Conservation (phyloP, 768 basidiomycete species). For the Chiua virens region DNA sequence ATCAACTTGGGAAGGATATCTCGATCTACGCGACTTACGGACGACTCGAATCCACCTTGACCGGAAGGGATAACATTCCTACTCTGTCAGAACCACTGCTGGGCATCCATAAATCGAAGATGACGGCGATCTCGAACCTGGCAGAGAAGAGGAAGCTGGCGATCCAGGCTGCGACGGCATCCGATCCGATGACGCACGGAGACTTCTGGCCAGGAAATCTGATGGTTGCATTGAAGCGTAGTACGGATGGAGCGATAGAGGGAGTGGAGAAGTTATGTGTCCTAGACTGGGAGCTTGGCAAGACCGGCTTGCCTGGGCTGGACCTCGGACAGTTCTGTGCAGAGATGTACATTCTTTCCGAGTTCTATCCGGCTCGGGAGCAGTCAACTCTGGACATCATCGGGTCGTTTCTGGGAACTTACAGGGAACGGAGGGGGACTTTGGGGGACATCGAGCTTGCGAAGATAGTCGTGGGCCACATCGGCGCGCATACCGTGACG, state of each 20-base stretch:
- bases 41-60: constrained; percentile 40
- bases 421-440: constrained; percentile 30
- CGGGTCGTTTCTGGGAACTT: constrained; percentile 46
- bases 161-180: constrained; percentile 30
- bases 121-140: constrained; percentile 35
- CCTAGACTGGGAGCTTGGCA: constrained; percentile 67
- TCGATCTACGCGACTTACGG: constrained; percentile 46
- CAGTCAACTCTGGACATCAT: constrained; percentile 39
- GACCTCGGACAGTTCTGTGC: constrained; percentile 68
- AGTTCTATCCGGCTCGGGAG: constrained; percentile 44
- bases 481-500: constrained; percentile 55
- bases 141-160: constrained; percentile 28
- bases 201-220: constrained; percentile 78
- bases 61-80: constrained; percentile 30
- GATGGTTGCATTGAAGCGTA: constrained; percentile 40
- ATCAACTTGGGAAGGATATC: constrained; percentile 41
- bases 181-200: constrained; percentile 41
- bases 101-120: constrained; percentile 35
- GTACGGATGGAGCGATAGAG: constrained; percentile 22
- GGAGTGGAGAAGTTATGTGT: constrained; percentile 44
- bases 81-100: constrained; percentile 44
- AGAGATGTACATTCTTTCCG: constrained; percentile 51
- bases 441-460: constrained; percentile 29
- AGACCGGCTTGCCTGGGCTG: constrained; percentile 53
- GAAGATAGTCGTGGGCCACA: constrained; percentile 42